Evolutionary conservation across 1,284 basidiomycete species (phyloP).

Genomic region (Taiwanofungus camphoratus): DNA sequence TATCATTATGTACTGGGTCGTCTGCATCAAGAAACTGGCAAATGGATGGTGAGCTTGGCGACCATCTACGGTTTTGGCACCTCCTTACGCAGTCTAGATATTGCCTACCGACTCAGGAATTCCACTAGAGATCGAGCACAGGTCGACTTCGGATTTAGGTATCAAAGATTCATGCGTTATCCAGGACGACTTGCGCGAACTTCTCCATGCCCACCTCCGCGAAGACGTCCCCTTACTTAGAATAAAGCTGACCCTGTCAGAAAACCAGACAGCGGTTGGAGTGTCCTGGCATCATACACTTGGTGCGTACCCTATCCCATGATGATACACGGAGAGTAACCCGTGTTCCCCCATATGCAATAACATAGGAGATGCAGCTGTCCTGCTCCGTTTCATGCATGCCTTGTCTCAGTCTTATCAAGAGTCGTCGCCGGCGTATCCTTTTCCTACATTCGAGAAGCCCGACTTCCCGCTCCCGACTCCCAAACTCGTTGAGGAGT

Average conservation of each 20-base stretch:
- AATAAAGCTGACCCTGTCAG: conserved; percentile 24
- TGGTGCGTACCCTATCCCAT: conserved; percentile 10
- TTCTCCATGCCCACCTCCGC: conserved; percentile 13
- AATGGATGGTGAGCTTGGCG: conserved; percentile 25
- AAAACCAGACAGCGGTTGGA: conserved; percentile 24
- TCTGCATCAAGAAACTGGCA: conserved; percentile 11
- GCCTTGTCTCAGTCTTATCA: conserved; percentile 12
- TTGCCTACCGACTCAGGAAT: conserved; percentile 8
- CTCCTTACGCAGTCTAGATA: too few relatives aligned
- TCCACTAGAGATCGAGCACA: conserved; percentile 7
- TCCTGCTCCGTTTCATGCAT: conserved; percentile 25
- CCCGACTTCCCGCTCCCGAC: conserved; percentile 1
- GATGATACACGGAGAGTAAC: neutral
- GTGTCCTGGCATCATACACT: conserved; percentile 31
- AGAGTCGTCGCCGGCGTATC: neutral
- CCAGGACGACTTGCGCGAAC: conserved; percentile 21
- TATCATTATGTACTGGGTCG: conserved; percentile 27
- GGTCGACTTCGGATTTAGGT: neutral
- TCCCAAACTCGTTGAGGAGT: conserved; percentile 3
- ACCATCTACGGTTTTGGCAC: too few relatives aligned
- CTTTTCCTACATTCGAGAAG: conserved; percentile 12
- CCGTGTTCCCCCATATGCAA: conserved; percentile 2
- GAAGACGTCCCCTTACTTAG: conserved; percentile 21
- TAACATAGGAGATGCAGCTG: conserved; percentile 26
- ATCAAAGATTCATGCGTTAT: conserved; percentile 22